phyloP scores from a whole-genome alignment of 176 grass and related monocot species.

The Carex myosuroides region DNA sequence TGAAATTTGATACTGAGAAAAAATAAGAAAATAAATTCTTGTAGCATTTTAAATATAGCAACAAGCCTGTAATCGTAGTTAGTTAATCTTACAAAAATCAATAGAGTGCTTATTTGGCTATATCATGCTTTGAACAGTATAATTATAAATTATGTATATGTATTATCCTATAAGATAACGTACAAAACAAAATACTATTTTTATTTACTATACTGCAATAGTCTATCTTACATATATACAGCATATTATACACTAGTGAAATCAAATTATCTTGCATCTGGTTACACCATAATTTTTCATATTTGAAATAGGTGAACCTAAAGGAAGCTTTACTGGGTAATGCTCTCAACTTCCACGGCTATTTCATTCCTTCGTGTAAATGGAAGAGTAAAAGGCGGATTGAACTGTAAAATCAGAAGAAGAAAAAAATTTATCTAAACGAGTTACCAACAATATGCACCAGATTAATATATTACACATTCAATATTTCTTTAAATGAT shows the following conservation, averaged over 20 bases:
- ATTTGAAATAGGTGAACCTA: constrained; percentile 8
- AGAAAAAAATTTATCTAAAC: constrained; percentile 22
- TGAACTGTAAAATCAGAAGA: constrained; percentile 49
- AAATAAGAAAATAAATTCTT: background rate
- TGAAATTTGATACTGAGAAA: background rate
- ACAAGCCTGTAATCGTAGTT: background rate
- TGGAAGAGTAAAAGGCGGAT: constrained; percentile 89
- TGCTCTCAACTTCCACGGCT: constrained; percentile 68
- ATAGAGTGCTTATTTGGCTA: background rate
- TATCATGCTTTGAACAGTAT: background rate
- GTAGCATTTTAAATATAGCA: background rate
- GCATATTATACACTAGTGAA: background rate
- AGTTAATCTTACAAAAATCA: background rate
- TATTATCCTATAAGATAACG: background rate
- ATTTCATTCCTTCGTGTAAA: constrained; percentile 85
- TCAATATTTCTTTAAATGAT: background rate
- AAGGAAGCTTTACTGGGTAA: constrained; percentile 19
- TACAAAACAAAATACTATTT: background rate
- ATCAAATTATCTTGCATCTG: background rate
- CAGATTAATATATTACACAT: background rate
- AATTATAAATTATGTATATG: background rate
- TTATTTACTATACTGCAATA: background rate
- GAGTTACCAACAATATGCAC: background rate
- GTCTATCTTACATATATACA: constrained; percentile 12
- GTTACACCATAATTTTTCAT: background rate